Evolutionary conservation across 208 protist genomes (phyloP).

Genomic region (Leptomonas pyrrhocoris): DNA sequence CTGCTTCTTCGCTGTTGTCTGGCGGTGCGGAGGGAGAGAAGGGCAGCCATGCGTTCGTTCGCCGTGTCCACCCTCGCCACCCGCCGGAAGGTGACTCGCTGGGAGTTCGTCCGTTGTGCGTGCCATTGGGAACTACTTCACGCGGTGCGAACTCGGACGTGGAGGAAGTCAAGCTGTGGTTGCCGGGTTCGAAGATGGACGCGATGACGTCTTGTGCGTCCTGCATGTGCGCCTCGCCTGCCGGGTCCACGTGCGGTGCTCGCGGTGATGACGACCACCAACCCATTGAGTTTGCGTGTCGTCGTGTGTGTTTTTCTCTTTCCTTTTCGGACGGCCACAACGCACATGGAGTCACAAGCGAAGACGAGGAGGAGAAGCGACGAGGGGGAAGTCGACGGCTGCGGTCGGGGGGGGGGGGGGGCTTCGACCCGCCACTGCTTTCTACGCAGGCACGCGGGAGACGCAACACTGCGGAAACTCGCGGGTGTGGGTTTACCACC

Average conservation of each 20-base stretch:
- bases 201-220: constrained; percentile 17
- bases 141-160: not conserved
- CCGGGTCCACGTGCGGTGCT: not conserved
- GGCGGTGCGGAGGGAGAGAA: not conserved
- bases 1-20: not conserved
- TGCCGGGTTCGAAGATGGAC: constrained; percentile 20
- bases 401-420: too few species aligned
- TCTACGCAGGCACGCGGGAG: too few species aligned
- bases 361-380: not conserved
- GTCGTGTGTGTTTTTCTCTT: not conserved
- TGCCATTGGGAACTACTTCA: not conserved
- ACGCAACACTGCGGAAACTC: too few species aligned
- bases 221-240: not conserved
- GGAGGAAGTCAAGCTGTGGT: constrained; percentile 5
- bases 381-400: not conserved
- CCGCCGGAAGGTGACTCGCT: not conserved
- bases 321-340: too few species aligned
- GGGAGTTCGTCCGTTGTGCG: not conserved
- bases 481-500: too few species aligned
- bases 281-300: constrained; percentile 10
- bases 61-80: not conserved
- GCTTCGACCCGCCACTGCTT: too few species aligned
- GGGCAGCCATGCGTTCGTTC: not conserved
- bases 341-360: not conserved
- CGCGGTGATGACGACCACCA: constrained; percentile 13